Evolutionary conservation across 2,329 filamentous ascomycete genomes (phyloP), one percentile per base, ranked within the genome.

Genomic region (Septoria petroselini): DNA sequence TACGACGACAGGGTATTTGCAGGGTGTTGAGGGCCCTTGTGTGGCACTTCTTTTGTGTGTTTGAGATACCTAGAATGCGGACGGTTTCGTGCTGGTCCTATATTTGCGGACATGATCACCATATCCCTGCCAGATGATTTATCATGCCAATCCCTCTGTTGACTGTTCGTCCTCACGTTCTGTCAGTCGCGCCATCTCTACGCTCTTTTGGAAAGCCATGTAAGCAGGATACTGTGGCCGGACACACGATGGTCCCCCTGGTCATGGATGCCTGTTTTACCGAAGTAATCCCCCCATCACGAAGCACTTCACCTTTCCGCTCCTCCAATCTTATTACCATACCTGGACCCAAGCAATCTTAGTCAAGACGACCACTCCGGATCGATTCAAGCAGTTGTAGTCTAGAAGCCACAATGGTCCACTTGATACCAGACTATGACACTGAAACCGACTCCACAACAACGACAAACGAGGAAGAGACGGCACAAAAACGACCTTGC

Each of bases 11-110:
- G 33, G 14, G 18, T 19, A 30, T 8, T 11, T 8, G 14, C 7
- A 17, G 25, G 31, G 2, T 29, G 41, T n/a, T 19, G 3, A 4
- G 8, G 19, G 41, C 14, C 3, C 9, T 1, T n/a, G 27, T 35
- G 15, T 15, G 17, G 4, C 14, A 15, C 3, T 38, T 40, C 25
- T 25, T 4, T 29, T 48, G 33, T 27, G 11, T 48, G 7, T 21
- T 41, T 33, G 45, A 48, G 45, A 48, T 48, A 29, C 38, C 38
- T 42, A 30, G 25, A 31, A 42, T 31, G 5, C 25, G 25, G 7
- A 38, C 21, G 18, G 35, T 9, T 38, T 38, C 14, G 35, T 38
- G 18, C 6, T 17, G 3, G 7, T 17, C 15, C 14, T 5, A 9
- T 37, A 18, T 17, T 5, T 7, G 3, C 3, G 15, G 4, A 4